phyloP scores from a whole-genome alignment of 2,329 filamentous ascomycete species.

The Colletotrichum eleusines region DNA sequence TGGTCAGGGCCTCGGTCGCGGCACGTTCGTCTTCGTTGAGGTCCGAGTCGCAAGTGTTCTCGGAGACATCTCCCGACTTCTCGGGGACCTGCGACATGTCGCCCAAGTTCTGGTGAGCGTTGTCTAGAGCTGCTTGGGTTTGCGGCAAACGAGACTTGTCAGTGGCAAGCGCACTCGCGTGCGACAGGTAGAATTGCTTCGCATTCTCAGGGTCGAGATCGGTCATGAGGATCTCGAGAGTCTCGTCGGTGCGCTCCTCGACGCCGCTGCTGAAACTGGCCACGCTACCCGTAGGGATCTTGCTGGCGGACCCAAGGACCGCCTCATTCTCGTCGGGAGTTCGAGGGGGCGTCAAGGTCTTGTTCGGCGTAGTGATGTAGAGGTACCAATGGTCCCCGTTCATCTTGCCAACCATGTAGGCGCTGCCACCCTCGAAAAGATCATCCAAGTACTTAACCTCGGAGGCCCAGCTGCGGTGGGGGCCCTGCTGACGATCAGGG shows the following conservation, averaged over 20 bases:
- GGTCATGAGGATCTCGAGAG: slow-evolving; percentile 79
- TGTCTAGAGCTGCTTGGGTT: slow-evolving; percentile 72
- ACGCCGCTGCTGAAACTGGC: slow-evolving; percentile 51
- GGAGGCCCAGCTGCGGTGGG: slow-evolving; percentile 97
- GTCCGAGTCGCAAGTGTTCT: slow-evolving; percentile 69
- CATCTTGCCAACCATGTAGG: slow-evolving; percentile 99
- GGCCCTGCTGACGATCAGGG: slow-evolving; percentile 91
- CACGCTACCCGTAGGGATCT: slow-evolving; percentile 63
- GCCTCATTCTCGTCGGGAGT: slow-evolving; percentile 69
- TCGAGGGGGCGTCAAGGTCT: slow-evolving; percentile 81
- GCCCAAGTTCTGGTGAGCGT: slow-evolving; percentile 69
- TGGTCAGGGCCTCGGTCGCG: slow-evolving; percentile 81
- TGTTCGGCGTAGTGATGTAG: slow-evolving; percentile 91
- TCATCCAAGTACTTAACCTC: slow-evolving; percentile 94
- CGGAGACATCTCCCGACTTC: slow-evolving; percentile 74
- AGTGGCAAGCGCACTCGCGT: slow-evolving; percentile 91
- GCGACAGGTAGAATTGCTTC: slow-evolving; percentile 76
- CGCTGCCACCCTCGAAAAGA: slow-evolving; percentile 91
- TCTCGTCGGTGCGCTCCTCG: slow-evolving; percentile 76
- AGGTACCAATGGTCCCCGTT: slow-evolving; percentile 99
- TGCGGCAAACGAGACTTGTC: slow-evolving; percentile 76
- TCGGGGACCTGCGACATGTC: slow-evolving; percentile 61
- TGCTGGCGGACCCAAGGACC: slow-evolving; percentile 56
- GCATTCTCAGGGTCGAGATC: slow-evolving; percentile 76
- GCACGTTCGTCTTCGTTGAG: slow-evolving; percentile 68